Evolutionary conservation across 208 protist genomes (phyloP).

Genomic region (Trypanosoma congolense): DNA sequence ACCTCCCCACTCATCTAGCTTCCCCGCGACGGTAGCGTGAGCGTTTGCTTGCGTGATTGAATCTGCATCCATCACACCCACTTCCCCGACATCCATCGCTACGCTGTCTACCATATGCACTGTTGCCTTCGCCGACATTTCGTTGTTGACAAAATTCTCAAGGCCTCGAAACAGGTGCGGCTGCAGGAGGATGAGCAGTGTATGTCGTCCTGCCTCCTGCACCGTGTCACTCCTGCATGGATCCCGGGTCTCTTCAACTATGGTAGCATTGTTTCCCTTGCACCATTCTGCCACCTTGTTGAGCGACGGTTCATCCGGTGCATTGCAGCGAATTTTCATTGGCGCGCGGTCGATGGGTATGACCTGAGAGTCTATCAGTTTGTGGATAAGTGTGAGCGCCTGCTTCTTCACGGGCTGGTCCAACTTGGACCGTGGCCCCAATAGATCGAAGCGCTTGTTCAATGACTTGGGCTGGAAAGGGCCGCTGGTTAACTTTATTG

Average conservation of each 20-base stretch:
- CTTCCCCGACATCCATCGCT: slow-evolving; percentile 42
- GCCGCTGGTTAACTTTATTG: slow-evolving; percentile 88
- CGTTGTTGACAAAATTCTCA: slow-evolving; percentile 66
- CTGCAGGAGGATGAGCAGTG: slow-evolving; percentile 58
- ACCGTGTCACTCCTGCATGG: not conserved
- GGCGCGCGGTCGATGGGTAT: slow-evolving; percentile 92
- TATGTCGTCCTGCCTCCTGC: slow-evolving; percentile 7
- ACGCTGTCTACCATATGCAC: slow-evolving; percentile 74
- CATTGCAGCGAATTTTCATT: slow-evolving; percentile 90
- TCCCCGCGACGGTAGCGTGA: not conserved
- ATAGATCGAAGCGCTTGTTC: slow-evolving; percentile 93
- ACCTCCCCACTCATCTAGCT: not conserved
- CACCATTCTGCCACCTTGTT: slow-evolving; percentile 59
- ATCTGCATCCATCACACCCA: slow-evolving; percentile 20
- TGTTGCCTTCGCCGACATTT: slow-evolving; percentile 50
- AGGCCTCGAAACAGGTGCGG: slow-evolving; percentile 70
- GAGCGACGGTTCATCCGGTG: slow-evolving; percentile 35
- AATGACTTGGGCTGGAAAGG: slow-evolving; percentile 88
- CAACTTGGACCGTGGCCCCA: slow-evolving; percentile 88
- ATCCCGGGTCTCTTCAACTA: slow-evolving; percentile 29
- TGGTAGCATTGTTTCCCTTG: slow-evolving; percentile 33
- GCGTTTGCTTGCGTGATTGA: slow-evolving; percentile 17
- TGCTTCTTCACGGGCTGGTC: slow-evolving; percentile 91
- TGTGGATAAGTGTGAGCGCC: slow-evolving; percentile 90
- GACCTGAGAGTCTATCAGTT: slow-evolving; percentile 71